These are phyloP conservation scores for Pestalotiopsis sp. DNA, from an alignment of 2,329 filamentous ascomycete species.

Conservation along the genomic window DNA sequence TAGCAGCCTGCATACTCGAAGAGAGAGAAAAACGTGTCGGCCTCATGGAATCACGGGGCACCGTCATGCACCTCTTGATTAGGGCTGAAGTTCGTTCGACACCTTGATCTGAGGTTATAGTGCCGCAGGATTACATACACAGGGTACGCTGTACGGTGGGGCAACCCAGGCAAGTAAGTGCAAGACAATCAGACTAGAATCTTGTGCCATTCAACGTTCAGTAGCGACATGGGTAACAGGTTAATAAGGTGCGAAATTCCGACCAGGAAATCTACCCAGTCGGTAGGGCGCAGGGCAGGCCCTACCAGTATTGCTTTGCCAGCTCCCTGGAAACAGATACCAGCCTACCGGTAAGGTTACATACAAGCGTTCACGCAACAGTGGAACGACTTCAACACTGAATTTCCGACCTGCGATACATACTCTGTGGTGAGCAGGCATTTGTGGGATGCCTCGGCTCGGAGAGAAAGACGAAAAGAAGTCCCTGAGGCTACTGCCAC, in stretches of 20 bases:
- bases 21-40: not conserved
- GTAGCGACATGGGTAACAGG: too few species aligned
- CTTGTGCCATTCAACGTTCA: too few species aligned
- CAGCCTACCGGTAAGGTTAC: too few species aligned
- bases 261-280: not conserved
- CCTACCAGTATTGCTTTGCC: not conserved
- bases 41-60: not conserved
- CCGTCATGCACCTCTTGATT: not conserved
- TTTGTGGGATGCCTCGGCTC: not conserved
- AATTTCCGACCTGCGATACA: not conserved
- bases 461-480: not conserved
- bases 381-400: not conserved
- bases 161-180: not conserved
- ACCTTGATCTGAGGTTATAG: not conserved
- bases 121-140: not conserved
- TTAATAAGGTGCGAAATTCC: not conserved
- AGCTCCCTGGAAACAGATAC: not conserved
- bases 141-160: not conserved
- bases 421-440: not conserved
- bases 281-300: not conserved
- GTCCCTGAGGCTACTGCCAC: not conserved
- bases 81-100: not conserved
- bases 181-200: too few species aligned
- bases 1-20: not conserved
- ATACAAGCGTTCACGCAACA: not conserved